These are phyloP conservation scores for Beauveria bassiana DNA, from an alignment of 2,329 filamentous ascomycete genomes.

Conservation along the genomic window DNA sequence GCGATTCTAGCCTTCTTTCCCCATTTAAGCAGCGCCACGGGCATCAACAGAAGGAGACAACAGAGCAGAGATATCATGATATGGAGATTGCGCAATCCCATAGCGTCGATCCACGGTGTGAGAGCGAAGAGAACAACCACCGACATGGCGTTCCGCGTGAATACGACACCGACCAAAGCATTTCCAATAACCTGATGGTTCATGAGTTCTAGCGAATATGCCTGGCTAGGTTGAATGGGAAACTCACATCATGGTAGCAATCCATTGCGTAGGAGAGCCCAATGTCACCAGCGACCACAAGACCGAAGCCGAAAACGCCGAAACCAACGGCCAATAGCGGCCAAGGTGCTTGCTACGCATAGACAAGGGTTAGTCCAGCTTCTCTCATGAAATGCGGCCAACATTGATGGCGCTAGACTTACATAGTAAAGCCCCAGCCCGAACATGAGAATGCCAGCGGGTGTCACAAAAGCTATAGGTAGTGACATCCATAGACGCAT, in stretches of 20 bases:
- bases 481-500: constrained; percentile 29
- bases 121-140: constrained; percentile 17
- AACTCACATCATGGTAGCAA: constrained; percentile 27
- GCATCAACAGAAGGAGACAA: constrained; percentile 9
- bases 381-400: too few relatives aligned
- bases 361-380: not conserved
- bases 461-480: constrained; percentile 20
- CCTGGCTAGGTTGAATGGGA: not conserved
- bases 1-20: constrained; percentile 12
- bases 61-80: constrained; percentile 12
- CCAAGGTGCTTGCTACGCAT: constrained; percentile 27
- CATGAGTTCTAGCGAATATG: not conserved
- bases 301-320: constrained; percentile 28
- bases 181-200: constrained; percentile 18
- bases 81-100: constrained; percentile 15
- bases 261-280: constrained; percentile 28
- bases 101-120: constrained; percentile 17
- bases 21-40: constrained; percentile 11
- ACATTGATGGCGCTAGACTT: not conserved
- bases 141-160: constrained; percentile 18
- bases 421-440: constrained; percentile 26
- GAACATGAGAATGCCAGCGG: constrained; percentile 29
- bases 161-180: constrained; percentile 18
- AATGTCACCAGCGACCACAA: constrained; percentile 25
- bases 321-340: constrained; percentile 28